phyloP scores from a whole-genome alignment of 805 yeast genomes.

The Saccharomycopsis vini region DNA sequence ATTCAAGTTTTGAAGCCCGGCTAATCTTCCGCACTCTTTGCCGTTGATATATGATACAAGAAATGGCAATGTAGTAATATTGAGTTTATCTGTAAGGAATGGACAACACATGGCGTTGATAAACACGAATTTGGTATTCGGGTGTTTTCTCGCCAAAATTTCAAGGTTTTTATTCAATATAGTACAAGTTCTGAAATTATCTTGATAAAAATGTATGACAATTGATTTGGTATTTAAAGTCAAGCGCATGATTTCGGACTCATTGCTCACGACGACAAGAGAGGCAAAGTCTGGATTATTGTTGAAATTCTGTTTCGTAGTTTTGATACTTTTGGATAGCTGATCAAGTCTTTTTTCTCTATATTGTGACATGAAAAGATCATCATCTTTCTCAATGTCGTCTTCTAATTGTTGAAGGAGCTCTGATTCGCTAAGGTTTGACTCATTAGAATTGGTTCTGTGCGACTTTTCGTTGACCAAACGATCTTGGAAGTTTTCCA shows the following conservation, averaged over 20 bases:
- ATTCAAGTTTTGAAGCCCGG: conserved; percentile 63
- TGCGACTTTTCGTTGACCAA: too few species aligned
- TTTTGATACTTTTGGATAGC: background rate
- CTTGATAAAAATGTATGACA: conserved; percentile 10
- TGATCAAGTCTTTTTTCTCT: conserved; percentile 7
- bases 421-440: conserved; percentile 4
- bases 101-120: conserved; percentile 62
- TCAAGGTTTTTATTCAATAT: conserved; percentile 5
- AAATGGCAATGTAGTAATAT: conserved; percentile 62
- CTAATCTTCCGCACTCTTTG: conserved; percentile 45
- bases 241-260: conserved; percentile 18
- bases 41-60: conserved; percentile 55
- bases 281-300: conserved; percentile 5
- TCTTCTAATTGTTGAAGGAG: conserved; percentile 8
- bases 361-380: background rate
- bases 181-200: conserved; percentile 4
- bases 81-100: conserved; percentile 56
- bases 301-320: background rate
- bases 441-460: too few species aligned
- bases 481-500: too few species aligned
- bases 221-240: background rate
- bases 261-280: background rate
- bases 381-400: conserved; percentile 4
- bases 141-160: conserved; percentile 42
- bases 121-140: conserved; percentile 42